Conservation (phyloP, 1,284 basidiomycete species). For the Puccinia novopanici region DNA sequence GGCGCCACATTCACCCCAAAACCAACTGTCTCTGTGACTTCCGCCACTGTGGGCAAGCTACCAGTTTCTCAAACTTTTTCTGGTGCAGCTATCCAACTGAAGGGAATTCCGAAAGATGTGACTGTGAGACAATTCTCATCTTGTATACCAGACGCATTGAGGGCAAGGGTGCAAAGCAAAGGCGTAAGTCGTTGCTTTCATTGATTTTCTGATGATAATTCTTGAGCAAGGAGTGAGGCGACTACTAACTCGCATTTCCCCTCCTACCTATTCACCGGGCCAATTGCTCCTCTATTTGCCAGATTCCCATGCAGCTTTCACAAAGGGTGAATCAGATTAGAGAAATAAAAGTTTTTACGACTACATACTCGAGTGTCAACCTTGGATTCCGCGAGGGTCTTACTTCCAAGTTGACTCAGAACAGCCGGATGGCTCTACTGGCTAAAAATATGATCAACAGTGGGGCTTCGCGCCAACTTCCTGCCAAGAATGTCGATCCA, state of each 20-base stretch:
- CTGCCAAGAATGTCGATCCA: too few species aligned
- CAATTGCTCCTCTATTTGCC: neutral
- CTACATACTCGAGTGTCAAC: neutral
- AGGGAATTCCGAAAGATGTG: neutral
- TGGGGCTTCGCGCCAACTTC: too few species aligned
- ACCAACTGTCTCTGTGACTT: neutral
- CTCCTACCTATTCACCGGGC: neutral
- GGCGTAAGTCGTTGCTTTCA: neutral
- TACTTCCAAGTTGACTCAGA: neutral
- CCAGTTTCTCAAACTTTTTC: neutral
- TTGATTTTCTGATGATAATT: neutral
- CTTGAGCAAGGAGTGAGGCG: neutral
- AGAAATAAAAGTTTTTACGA: neutral
- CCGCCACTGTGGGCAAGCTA: neutral
- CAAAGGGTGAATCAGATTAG: neutral
- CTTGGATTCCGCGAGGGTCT: neutral
- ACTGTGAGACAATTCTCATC: neutral
- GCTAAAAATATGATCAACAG: too few species aligned
- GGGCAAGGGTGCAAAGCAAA: neutral
- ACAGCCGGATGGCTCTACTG: too few species aligned
- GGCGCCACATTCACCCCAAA: neutral
- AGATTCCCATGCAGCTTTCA: neutral
- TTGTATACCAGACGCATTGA: neutral
- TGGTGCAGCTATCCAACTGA: neutral
- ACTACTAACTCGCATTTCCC: neutral